These are phyloP conservation scores for Plantago elongata DNA, from an alignment of 257 asterid genomes.

Conservation along the genomic window DNA sequence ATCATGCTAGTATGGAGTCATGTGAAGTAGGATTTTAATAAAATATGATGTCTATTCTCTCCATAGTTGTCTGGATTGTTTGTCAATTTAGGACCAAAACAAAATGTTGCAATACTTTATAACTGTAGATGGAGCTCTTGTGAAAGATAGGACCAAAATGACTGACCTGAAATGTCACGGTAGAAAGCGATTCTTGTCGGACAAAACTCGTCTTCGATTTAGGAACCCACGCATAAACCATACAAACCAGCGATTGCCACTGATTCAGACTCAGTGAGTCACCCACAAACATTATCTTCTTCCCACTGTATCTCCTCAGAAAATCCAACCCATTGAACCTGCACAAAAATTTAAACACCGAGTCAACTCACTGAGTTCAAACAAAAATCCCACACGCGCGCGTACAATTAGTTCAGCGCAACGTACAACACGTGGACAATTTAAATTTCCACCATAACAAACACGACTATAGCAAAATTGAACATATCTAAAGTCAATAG, in stretches of 20 bases:
- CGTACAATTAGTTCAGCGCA: too few species aligned
- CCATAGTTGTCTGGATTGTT: too few species aligned
- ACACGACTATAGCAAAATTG: not conserved
- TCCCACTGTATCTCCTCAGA: constrained; percentile 58
- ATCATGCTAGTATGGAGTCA: too few species aligned
- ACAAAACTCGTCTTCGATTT: constrained; percentile 30
- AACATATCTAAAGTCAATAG: too few species aligned
- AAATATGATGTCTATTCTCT: too few species aligned
- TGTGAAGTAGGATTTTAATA: too few species aligned
- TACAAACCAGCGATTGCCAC: constrained; percentile 68
- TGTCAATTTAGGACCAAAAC: too few species aligned
- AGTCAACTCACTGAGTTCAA: not conserved
- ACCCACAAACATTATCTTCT: constrained; percentile 78
- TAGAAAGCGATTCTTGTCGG: constrained; percentile 39
- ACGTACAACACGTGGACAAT: not conserved
- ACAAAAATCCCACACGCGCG: too few species aligned
- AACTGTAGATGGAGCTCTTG: not conserved
- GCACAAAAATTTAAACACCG: not conserved
- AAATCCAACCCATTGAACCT: constrained; percentile 69
- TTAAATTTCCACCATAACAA: not conserved
- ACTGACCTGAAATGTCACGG: constrained; percentile 56
- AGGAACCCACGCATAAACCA: constrained; percentile 62
- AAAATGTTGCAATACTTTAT: too few species aligned
- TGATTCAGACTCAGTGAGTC: constrained; percentile 81
- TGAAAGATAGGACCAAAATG: not conserved